Evolutionary conservation across 306 rosid genomes (phyloP).

Genomic region (Spatholobus suberectus): DNA sequence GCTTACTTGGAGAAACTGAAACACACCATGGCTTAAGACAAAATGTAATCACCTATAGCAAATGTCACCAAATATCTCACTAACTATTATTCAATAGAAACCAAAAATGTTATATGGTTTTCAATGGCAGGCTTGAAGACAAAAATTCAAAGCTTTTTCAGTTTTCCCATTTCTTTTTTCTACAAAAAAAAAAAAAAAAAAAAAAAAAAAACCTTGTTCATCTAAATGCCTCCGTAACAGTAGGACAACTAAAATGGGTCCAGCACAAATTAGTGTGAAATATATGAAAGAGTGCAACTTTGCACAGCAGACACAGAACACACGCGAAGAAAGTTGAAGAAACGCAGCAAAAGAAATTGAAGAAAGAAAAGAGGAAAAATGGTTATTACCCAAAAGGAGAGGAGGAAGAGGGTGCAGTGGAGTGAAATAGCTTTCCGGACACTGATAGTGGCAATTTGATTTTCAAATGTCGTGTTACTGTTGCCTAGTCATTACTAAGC

Average conservation of each 20-base stretch:
- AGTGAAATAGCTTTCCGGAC: no score
- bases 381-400: background rate
- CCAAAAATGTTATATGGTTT: background rate
- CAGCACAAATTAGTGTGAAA: background rate
- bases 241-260: background rate
- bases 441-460: background rate
- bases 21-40: no score
- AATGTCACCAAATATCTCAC: slow-evolving; percentile 10
- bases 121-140: background rate
- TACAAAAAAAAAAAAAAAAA: background rate
- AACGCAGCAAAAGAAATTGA: background rate
- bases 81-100: background rate
- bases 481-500: no score
- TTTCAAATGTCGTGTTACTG: no score
- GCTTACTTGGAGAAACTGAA: no score
- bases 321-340: background rate
- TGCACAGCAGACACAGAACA: no score
- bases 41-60: no score
- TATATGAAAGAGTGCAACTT: background rate
- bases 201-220: no score
- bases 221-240: no score
- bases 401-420: no score
- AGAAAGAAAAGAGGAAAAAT: background rate
- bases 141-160: slow-evolving; percentile 6
- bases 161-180: background rate